These are phyloP conservation scores for Fusarium buharicum DNA, from an alignment of 2,329 filamentous ascomycete species.

Conservation along the genomic window DNA sequence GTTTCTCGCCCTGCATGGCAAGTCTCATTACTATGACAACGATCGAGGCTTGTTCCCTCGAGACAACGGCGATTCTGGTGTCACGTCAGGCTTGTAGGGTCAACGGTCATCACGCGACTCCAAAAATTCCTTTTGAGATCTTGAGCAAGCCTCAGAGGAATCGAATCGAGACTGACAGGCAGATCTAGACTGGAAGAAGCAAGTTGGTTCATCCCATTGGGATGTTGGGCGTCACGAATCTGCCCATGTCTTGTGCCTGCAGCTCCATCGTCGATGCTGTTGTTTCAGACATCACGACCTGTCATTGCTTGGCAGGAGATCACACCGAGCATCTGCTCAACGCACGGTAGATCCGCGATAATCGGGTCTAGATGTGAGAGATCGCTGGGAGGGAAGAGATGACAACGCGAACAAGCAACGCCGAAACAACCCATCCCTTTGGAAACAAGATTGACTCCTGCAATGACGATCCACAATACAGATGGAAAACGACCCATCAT, in stretches of 20 bases:
- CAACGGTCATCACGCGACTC: conserved; percentile 3
- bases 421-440: conserved; percentile 20
- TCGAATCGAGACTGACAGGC: conserved; percentile 1
- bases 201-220: neutral
- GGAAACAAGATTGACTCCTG: conserved; percentile 17
- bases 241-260: conserved; percentile 9
- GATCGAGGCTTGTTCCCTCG: conserved; percentile 1
- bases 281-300: conserved; percentile 16
- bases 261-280: conserved; percentile 10
- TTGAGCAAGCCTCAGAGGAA: neutral
- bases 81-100: conserved; percentile 2
- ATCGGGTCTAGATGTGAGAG: conserved; percentile 6
- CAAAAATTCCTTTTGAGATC: conserved; percentile 4
- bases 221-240: conserved; percentile 8
- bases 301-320: conserved; percentile 24
- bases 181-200: conserved; percentile 6
- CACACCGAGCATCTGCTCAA: conserved; percentile 10
- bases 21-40: conserved; percentile 16
- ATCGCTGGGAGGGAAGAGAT: conserved; percentile 42
- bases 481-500: conserved; percentile 32
- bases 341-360: conserved; percentile 14
- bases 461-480: conserved; percentile 26
- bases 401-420: conserved; percentile 37
- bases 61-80: conserved; percentile 3
- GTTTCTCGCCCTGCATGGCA: neutral